Evolutionary conservation across 1,284 basidiomycete species (phyloP).

Genomic region (Amylostereum chailletii): DNA sequence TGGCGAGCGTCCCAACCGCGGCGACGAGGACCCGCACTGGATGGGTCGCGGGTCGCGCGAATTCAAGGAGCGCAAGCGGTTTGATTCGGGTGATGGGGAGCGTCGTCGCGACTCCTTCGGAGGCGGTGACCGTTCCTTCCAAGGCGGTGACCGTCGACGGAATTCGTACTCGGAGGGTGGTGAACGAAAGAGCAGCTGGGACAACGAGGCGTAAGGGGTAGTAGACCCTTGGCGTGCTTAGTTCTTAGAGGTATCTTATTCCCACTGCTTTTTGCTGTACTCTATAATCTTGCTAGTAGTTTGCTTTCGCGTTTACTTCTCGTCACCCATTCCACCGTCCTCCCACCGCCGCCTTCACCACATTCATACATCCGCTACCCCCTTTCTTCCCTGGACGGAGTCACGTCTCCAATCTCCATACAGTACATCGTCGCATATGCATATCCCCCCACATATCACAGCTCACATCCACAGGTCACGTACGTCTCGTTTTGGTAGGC

Average conservation of each 20-base stretch:
- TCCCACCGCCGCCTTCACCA: no score
- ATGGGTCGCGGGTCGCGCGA: neutral
- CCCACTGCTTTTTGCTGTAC: neutral
- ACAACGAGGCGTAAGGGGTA: neutral
- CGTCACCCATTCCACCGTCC: neutral
- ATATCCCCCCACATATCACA: neutral
- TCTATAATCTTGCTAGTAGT: neutral
- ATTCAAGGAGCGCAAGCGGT: no score
- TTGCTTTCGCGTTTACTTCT: neutral
- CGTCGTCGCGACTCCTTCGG: no score
- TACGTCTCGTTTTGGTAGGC: no score
- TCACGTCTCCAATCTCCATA: constrained; percentile 1
- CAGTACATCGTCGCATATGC: neutral
- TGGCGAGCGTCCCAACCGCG: no score
- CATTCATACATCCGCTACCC: no score
- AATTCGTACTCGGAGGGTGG: neutral
- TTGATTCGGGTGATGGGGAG: no score
- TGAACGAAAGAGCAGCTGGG: neutral
- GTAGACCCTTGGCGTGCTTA: neutral
- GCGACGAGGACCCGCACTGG: neutral
- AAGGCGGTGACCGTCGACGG: no score
- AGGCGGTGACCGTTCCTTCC: no score
- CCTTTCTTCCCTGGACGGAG: neutral
- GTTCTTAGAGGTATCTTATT: neutral
- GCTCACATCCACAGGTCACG: neutral